Evolutionary conservation across 441 rosid species (phyloP).

Genomic region (Geranium incanum): DNA sequence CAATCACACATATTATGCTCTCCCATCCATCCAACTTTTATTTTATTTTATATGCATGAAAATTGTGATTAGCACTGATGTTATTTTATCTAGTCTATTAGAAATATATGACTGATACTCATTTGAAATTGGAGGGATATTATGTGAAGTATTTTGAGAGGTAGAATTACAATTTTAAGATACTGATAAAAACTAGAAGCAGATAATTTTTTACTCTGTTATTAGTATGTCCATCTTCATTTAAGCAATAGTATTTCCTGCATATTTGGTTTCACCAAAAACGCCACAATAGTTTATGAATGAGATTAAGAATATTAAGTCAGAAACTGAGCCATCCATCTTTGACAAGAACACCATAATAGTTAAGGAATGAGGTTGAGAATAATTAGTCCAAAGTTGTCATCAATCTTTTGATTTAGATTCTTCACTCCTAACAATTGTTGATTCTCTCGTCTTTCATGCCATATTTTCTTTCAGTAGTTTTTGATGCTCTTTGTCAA

Average conservation of each 20-base stretch:
- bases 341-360: background rate
- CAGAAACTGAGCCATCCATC: background rate
- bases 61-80: background rate
- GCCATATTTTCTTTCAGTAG: background rate
- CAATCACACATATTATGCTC: conserved; percentile 3
- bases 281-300: background rate
- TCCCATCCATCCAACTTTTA: background rate
- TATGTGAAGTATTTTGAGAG: no score
- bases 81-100: background rate
- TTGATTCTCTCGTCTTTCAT: background rate
- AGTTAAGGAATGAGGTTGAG: background rate
- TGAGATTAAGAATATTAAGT: background rate
- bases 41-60: background rate
- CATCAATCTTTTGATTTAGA: background rate
- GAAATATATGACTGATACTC: background rate
- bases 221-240: no score
- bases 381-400: background rate
- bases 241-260: no score
- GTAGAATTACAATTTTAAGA: no score
- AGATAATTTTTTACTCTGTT: no score
- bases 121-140: background rate
- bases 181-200: background rate
- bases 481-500: conserved; percentile 1
- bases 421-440: background rate
- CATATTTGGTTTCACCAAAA: no score